Percentiles rank a stretch among this genome's conserved stretches.
These are phyloP conservation scores for Chrysopogon serrulatus DNA, from an alignment of 176 grass and related monocot genomes.

Conservation along the genomic window DNA sequence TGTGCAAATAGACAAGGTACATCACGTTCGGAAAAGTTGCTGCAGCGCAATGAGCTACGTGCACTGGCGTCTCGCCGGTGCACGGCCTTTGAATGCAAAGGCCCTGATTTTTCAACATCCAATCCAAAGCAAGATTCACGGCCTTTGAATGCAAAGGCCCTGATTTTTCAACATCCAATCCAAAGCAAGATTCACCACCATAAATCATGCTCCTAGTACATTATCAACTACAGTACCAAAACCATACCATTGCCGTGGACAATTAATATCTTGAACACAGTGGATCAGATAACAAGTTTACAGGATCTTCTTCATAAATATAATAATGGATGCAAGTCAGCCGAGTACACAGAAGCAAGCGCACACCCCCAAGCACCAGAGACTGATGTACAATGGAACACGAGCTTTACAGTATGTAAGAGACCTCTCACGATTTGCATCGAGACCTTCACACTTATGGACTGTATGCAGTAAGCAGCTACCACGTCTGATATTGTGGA, in stretches of 20 bases:
- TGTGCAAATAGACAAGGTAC: not conserved
- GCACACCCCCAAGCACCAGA: not conserved
- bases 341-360: slow-evolving; percentile 2
- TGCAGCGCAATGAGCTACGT: not conserved
- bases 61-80: not conserved
- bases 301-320: not conserved
- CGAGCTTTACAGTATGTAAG: slow-evolving; percentile 3
- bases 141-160: not conserved
- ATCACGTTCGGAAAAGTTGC: not conserved
- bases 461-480: not conserved
- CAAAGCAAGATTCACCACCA: not conserved
- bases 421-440: not conserved
- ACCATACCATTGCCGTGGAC: not conserved
- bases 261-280: not conserved
- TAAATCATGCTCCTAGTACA: not conserved
- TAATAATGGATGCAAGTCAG: not conserved
- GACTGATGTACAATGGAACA: not conserved
- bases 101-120: not conserved
- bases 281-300: not conserved
- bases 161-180: not conserved
- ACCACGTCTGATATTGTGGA: not conserved
- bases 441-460: not conserved
- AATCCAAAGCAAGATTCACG: not conserved
- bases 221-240: not conserved
- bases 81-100: not conserved